Base-by-base conservation (phyloP, 2,329 filamentous ascomycete genomes). In the Madurella fahalii region DNA sequence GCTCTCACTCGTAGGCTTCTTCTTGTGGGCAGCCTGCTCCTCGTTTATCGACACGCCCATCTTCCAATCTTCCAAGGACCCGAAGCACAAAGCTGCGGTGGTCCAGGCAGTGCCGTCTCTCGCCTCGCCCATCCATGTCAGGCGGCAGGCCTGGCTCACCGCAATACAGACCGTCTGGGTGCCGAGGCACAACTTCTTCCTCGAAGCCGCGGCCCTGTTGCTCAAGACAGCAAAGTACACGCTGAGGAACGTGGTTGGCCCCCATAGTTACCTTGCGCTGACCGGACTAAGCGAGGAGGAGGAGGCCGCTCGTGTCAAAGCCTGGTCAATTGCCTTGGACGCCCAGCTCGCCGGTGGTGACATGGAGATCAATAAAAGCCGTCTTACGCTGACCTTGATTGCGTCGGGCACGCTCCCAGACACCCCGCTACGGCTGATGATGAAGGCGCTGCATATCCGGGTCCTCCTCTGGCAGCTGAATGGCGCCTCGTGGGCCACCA, bases 121-220 rank as follows among this genome's bases (percentile, higher is more conserved):
- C 54, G 84, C 89, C 2, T 92, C 90, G 0, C 87, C 92, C 0
- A 90, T 95, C 53, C 84, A 94, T 62, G 87, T 95, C 44, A 86
- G 91, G 48, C 85, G 87, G 57, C 89, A 91, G 68, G 92, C 92
- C 32, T 96, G 93, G 92, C 84, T 95, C 54, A 96, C 92, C 2
- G 89, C 92, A 8, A 86, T 96, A 56, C 92, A 96, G 71, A 93
- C 88, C 4, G 89, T 96, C 20, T 95, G 91, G 82, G 89, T 96
- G 13, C 93, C 93, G 11, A 83, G 86, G 17, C 90, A 95, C 69
- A 89, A 87, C 62, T 92, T 95, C 68, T 80, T 93, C 61, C 82
- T 95, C 2, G 93, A 96, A 69, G 87, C 89, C 52, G 84, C 89
- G 15, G 92, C 91, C 2, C 78, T 96, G 20, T 77, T 85, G 7